Evolutionary conservation across 1,284 basidiomycete genomes (phyloP).

Genomic region (Ceratobasidium sp.): DNA sequence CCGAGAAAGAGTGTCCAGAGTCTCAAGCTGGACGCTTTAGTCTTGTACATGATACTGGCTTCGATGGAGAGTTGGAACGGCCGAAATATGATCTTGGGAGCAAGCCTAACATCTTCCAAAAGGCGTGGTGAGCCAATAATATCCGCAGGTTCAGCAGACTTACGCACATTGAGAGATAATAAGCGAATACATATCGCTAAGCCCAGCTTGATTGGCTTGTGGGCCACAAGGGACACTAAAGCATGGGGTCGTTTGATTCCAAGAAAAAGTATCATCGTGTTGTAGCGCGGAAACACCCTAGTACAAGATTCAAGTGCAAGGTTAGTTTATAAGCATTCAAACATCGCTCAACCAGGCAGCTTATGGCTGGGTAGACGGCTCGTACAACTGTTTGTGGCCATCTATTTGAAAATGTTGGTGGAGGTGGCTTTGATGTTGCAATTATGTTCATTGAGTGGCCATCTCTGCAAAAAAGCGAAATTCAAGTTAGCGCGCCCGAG

Average conservation of each 20-base stretch:
- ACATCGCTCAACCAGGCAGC: too few relatives aligned
- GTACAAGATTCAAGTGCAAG: too few relatives aligned
- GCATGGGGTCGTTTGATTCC: background rate
- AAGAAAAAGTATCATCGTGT: background rate
- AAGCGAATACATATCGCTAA: background rate
- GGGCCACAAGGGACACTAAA: background rate
- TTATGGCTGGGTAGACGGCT: background rate
- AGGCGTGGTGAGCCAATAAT: background rate
- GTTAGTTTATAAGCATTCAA: too few relatives aligned
- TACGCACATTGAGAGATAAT: conserved; percentile 18
- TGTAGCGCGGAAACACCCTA: too few relatives aligned
- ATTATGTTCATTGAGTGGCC: background rate
- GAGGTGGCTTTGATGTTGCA: background rate
- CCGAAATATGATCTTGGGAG: background rate
- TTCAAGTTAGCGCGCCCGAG: too few relatives aligned
- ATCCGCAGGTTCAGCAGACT: background rate
- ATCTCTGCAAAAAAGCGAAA: background rate
- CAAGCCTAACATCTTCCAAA: background rate
- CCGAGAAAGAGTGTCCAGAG: conserved; percentile 19
- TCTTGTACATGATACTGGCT: background rate
- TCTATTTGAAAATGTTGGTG: too few relatives aligned
- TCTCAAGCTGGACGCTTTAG: background rate
- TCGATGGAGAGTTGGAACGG: background rate
- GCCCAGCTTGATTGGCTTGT: background rate
- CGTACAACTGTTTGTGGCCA: background rate